A percentile compares a stretch with the other conserved stretches of the same genome.
Evolutionary conservation across 1,284 basidiomycete species (phyloP).

Genomic region (Cutaneotrichosporon cavernicola): DNA sequence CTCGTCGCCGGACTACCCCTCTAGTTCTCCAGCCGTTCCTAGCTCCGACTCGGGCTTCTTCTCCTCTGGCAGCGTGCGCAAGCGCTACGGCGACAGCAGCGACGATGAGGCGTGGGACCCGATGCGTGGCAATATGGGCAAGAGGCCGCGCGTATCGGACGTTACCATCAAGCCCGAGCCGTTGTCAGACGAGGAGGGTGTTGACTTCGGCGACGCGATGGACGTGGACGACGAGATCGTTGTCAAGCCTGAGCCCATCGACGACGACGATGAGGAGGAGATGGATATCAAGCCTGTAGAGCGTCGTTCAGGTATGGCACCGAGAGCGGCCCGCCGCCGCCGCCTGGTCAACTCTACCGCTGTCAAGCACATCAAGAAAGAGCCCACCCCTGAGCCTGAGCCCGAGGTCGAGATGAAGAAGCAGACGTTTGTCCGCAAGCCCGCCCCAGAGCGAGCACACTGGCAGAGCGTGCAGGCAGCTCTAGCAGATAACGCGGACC

Average conservation of each 20-base stretch:
- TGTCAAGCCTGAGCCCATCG: constrained; percentile 53
- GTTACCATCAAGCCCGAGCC: constrained; percentile 36
- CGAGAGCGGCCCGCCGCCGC: constrained; percentile 39
- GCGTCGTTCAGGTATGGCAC: constrained; percentile 22
- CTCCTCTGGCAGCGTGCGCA: constrained; percentile 20
- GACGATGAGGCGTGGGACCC: constrained; percentile 53
- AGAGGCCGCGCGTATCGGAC: constrained; percentile 48
- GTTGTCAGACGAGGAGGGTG: constrained; percentile 25
- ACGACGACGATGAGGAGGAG: constrained; percentile 51
- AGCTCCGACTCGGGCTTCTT: constrained; percentile 59
- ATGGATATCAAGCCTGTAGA: constrained; percentile 25
- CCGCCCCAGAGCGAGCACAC: constrained; percentile 56
- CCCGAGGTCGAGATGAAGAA: constrained; percentile 32
- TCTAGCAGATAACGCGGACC: constrained; percentile 36
- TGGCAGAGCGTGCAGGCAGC: constrained; percentile 74
- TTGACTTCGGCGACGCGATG: constrained; percentile 28
- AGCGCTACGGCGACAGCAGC: constrained; percentile 40
- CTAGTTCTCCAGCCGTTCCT: constrained; percentile 34
- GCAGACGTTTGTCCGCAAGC: constrained; percentile 35
- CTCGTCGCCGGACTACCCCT: constrained; percentile 59
- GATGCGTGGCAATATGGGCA: constrained; percentile 37
- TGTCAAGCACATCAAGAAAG: constrained; percentile 54
- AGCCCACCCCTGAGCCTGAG: constrained; percentile 41
- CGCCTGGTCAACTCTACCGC: constrained; percentile 53
- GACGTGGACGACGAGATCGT: constrained; percentile 38